Evolutionary conservation across 2,329 filamentous ascomycete species (phyloP).

Genomic region (Scedosporium apiospermum): DNA sequence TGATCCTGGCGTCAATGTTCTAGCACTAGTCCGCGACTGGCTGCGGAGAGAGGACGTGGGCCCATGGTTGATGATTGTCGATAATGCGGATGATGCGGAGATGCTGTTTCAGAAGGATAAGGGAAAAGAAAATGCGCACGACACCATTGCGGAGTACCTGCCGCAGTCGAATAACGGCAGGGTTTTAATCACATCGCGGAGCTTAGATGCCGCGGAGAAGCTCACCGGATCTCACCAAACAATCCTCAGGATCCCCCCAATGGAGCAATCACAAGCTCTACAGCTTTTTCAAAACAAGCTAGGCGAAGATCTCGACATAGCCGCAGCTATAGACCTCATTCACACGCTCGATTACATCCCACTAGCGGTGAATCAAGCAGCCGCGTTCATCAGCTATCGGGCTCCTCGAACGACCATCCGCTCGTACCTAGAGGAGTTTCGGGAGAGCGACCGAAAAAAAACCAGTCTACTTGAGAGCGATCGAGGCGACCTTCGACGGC

Average conservation of each 20-base stretch:
- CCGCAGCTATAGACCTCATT: not conserved
- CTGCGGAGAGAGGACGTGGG: slow-evolving; percentile 10
- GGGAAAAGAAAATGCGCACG: not conserved
- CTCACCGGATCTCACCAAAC: too few relatives aligned
- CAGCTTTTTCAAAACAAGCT: slow-evolving; percentile 6
- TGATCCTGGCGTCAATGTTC: not conserved
- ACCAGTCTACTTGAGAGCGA: slow-evolving; percentile 12
- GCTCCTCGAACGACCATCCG: slow-evolving; percentile 13
- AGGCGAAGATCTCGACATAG: not conserved
- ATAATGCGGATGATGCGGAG: slow-evolving; percentile 12
- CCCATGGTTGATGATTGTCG: slow-evolving; percentile 13
- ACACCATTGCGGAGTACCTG: slow-evolving; percentile 10
- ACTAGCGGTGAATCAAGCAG: slow-evolving; percentile 18
- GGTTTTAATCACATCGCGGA: slow-evolving; percentile 12
- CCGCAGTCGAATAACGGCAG: slow-evolving; percentile 10
- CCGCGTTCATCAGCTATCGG: slow-evolving; percentile 16
- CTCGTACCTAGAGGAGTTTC: slow-evolving; percentile 20
- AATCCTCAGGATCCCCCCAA: too few relatives aligned
- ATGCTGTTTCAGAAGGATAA: slow-evolving; percentile 10
- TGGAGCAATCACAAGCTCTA: slow-evolving; percentile 4
- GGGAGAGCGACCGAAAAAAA: slow-evolving; percentile 16
- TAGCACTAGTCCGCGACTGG: slow-evolving; percentile 11
- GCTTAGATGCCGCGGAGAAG: slow-evolving; percentile 10
- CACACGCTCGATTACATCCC: slow-evolving; percentile 15
- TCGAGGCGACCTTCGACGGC: slow-evolving; percentile 7